Conservation (phyloP, 352 stramenopile species). For the Elongisporangium anandrum region DNA sequence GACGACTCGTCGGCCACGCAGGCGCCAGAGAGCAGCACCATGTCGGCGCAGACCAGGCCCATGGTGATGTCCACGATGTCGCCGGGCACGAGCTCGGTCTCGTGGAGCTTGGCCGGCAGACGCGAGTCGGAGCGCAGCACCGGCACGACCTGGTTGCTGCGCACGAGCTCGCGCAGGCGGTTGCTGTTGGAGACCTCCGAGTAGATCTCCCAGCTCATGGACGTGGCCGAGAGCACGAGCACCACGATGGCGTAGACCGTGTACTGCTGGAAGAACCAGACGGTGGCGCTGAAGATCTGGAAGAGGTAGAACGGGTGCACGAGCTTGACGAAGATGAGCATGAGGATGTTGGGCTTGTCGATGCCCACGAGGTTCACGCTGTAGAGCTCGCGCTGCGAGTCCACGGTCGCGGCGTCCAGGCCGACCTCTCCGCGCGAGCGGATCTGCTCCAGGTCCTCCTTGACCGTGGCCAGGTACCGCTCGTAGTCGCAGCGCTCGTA, state of each 20-base stretch:
- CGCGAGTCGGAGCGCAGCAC: constrained; percentile 16
- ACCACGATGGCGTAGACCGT: constrained; percentile 39
- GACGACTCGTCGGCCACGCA: constrained; percentile 42
- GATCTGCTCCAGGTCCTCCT: constrained; percentile 17
- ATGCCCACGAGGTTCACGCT: constrained; percentile 43
- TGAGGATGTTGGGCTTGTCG: constrained; percentile 18
- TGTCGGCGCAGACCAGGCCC: constrained; percentile 28
- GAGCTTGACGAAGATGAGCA: constrained; percentile 48
- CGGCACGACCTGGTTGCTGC: constrained; percentile 24
- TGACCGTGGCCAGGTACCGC: constrained; percentile 29
- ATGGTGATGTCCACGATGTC: constrained; percentile 35
- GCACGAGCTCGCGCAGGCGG: constrained; percentile 32
- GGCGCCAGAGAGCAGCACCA: constrained; percentile 32
- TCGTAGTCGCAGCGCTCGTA: constrained; percentile 42
- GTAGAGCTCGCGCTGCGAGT: constrained; percentile 22
- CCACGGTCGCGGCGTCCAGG: constrained; percentile 9
- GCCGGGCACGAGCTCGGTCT: constrained; percentile 40
- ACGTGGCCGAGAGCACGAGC: constrained; percentile 29
- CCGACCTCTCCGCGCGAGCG: constrained; percentile 11
- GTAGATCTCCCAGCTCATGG: constrained; percentile 49
- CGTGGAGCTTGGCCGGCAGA: constrained; percentile 11
- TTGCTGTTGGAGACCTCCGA: constrained; percentile 37
- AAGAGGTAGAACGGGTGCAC: constrained; percentile 65
- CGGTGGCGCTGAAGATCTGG: constrained; percentile 41
- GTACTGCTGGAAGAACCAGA: constrained; percentile 49